phyloP scores from a whole-genome alignment of 345 rosid species.

The Hibiscus trionum region DNA sequence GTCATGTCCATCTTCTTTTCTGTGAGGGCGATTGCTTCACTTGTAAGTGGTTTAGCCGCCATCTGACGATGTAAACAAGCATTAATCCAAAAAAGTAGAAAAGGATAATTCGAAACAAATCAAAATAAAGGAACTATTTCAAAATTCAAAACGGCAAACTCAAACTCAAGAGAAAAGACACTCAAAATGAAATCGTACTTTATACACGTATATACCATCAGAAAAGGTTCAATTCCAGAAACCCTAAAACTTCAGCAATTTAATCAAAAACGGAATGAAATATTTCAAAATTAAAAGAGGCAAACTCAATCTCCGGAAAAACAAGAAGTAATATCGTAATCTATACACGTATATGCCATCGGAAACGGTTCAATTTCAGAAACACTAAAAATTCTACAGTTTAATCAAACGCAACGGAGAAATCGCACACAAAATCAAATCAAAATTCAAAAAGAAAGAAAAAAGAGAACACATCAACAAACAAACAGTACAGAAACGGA shows the following conservation, averaged over 20 bases:
- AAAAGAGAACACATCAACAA: neutral
- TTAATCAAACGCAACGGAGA: neutral
- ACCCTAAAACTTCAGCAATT: neutral
- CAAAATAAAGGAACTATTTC: neutral
- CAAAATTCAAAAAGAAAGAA: neutral
- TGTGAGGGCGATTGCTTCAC: conserved; percentile 69
- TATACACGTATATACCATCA: neutral
- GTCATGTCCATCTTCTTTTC: conserved; percentile 92
- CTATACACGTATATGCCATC: neutral
- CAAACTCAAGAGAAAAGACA: neutral
- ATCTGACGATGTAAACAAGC: conserved; percentile 27
- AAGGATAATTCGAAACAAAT: neutral
- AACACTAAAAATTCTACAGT: neutral
- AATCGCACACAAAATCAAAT: neutral
- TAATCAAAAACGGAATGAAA: neutral
- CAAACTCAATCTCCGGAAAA: neutral
- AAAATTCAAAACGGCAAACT: neutral
- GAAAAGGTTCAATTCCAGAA: neutral
- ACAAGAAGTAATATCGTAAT: no score
- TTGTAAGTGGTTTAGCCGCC: conserved; percentile 59
- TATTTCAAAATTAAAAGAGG: neutral
- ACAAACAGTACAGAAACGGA: neutral
- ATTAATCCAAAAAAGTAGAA: neutral
- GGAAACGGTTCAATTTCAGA: neutral
- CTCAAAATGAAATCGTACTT: no score